phyloP scores from a whole-genome alignment of 2,329 filamentous ascomycete genomes.

The Trichoderma atrobrunneum region DNA sequence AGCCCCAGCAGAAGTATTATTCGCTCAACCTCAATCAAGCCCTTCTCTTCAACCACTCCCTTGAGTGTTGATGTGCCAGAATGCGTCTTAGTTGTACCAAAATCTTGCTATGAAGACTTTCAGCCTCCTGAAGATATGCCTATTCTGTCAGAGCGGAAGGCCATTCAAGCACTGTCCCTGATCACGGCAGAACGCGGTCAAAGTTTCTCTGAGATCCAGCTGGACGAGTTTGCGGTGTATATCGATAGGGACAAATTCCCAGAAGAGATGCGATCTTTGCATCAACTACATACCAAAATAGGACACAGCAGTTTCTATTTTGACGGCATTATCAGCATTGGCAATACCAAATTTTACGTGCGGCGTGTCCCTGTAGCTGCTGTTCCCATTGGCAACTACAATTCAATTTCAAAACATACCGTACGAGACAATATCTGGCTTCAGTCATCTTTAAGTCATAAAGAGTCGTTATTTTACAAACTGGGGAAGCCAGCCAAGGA shows the following conservation, averaged over 20 bases:
- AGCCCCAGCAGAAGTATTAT: too few relatives aligned
- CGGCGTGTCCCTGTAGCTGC: conserved; percentile 53
- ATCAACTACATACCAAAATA: conserved; percentile 45
- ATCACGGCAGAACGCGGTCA: conserved; percentile 22
- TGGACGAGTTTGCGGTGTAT: conserved; percentile 61
- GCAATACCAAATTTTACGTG: conserved; percentile 48
- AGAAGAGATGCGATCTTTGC: conserved; percentile 53
- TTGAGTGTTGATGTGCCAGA: conserved; percentile 30
- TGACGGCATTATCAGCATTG: conserved; percentile 56
- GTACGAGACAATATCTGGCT: conserved; percentile 62
- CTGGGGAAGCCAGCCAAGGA: conserved; percentile 54
- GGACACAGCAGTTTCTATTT: conserved; percentile 48
- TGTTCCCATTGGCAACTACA: conserved; percentile 67
- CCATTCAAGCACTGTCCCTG: conserved; percentile 18
- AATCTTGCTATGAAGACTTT: conserved; percentile 34
- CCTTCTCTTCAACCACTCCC: background rate
- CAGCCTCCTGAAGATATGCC: conserved; percentile 26
- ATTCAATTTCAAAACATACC: conserved; percentile 41
- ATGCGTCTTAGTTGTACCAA: conserved; percentile 28
- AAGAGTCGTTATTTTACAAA: conserved; percentile 59
- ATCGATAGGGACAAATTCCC: conserved; percentile 35
- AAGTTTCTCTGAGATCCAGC: conserved; percentile 46
- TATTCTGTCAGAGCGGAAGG: conserved; percentile 24
- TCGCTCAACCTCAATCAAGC: background rate
- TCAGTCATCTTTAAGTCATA: conserved; percentile 48